Evolutionary conservation across 306 rosid species (phyloP), one percentile per base, ranked within the genome.

Genomic region (Lathyrus tuberosus): DNA sequence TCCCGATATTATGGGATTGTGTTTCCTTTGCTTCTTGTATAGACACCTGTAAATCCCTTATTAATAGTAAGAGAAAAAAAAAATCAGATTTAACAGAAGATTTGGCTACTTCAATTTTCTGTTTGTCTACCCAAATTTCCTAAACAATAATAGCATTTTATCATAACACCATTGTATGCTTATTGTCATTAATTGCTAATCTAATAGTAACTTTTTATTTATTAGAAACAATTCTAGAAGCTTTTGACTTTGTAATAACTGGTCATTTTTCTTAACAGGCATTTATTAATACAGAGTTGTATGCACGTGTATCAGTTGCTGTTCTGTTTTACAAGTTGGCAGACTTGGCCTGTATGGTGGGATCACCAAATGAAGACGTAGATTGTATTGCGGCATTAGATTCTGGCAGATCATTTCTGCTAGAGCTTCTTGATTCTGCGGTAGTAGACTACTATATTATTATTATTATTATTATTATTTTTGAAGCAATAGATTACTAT

Each of bases 241-340:
- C 52, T 28, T 33, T 65, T 40, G 48, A 70, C 63, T 28, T 17
- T 72, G 66, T 65, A 64, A 40, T 72, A 77, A 64, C 71, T 43
- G 74, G 51, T 61, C 49, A 70, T 65, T 65, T 80, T 63, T 79
- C 75, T 77, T 65, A 14, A 60, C 83, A 93, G 98, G 97, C 79
- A 77, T 93, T 88, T 85, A 88, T 93, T 76, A 93, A 93, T 79
- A 90, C 98, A 6, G 98, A 90, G 85, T 81, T 93, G 81, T 93
- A 93, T 77, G 98, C 97, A 81, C 96, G 98, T 8, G 91, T 89
- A 42, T 93, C 97, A 37, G 97, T 90, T 78, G 96, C 98, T 80
- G 91, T 87, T 82, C 65, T 93, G 80, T 93, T 93, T 79, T 56
- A 83, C 83, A 93, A 88, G 83, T 82, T 93, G 70, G 92, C 96